These are phyloP conservation scores for Phaffia tasmanica DNA, from an alignment of 768 basidiomycete species.

Conservation along the genomic window DNA sequence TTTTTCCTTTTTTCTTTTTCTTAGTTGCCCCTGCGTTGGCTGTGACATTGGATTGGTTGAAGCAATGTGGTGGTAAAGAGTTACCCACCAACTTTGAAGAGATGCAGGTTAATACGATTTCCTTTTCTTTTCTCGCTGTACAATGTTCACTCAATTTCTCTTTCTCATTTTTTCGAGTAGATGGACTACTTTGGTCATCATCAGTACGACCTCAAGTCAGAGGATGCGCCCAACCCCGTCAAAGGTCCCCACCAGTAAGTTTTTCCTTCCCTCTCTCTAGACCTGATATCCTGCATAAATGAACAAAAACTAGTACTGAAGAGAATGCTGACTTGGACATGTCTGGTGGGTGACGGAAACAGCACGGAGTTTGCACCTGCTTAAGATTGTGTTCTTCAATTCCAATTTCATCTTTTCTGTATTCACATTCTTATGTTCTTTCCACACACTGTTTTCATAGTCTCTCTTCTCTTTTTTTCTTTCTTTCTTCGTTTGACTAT, in stretches of 20 bases:
- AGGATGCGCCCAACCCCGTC: slow-evolving; percentile 29
- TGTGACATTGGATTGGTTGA: slow-evolving; percentile 19
- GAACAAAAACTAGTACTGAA: background rate
- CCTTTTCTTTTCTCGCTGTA: slow-evolving; percentile 24
- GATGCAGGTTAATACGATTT: slow-evolving; percentile 31
- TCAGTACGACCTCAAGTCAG: slow-evolving; percentile 32
- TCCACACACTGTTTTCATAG: background rate
- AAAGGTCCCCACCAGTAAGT: slow-evolving; percentile 33
- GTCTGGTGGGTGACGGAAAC: background rate
- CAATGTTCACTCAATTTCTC: background rate
- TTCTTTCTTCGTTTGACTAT: background rate
- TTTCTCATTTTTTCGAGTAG: background rate
- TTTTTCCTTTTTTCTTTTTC: background rate
- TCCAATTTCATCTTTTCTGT: background rate
- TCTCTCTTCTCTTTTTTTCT: background rate
- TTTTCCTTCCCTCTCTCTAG: background rate
- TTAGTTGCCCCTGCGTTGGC: slow-evolving; percentile 5
- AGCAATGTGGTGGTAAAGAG: slow-evolving; percentile 7
- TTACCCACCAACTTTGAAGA: slow-evolving; percentile 31
- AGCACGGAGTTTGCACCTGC: slow-evolving; percentile 24
- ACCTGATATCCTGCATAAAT: background rate
- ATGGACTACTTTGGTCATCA: slow-evolving; percentile 34
- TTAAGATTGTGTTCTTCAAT: slow-evolving; percentile 6
- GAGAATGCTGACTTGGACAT: background rate
- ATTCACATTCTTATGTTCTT: background rate